Conservation (phyloP, 257 asterid species). For the Ilex asprella region DNA sequence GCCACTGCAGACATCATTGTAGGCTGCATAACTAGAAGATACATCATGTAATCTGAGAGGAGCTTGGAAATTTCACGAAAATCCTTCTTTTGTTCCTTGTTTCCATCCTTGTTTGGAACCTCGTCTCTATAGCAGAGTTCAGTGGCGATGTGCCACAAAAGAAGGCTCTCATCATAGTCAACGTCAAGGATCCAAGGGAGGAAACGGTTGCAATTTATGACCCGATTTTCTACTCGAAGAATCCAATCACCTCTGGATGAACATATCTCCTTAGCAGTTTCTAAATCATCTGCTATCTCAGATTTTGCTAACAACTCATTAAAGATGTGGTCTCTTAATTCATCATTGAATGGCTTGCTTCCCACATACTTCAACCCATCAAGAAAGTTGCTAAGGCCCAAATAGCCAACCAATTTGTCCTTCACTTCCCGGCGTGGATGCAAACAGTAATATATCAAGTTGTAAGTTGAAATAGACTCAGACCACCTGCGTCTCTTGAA, state of each 20-base stretch:
- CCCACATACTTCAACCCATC: conserved; percentile 16
- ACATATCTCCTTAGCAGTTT: conserved; percentile 33
- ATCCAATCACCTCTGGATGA: conserved; percentile 47
- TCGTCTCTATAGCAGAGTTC: conserved; percentile 32
- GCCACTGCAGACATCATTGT: conserved; percentile 46
- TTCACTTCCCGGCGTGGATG: conserved; percentile 12
- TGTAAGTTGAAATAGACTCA: conserved; percentile 25
- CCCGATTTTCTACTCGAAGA: conserved; percentile 14
- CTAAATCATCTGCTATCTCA: conserved; percentile 23
- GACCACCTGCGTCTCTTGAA: conserved; percentile 34
- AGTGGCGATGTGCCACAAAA: conserved; percentile 55
- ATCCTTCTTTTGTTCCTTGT: too few relatives aligned
- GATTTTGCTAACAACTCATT: conserved; percentile 27
- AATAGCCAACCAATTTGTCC: conserved; percentile 11
- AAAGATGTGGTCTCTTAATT: conserved; percentile 31
- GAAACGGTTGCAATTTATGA: conserved; percentile 9
- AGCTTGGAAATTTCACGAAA: conserved; percentile 26
- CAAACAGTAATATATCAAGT: conserved; percentile 27
- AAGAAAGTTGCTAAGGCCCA: conserved; percentile 22
- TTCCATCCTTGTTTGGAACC: too few relatives aligned
- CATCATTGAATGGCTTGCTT: conserved; percentile 2
- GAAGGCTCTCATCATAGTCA: conserved; percentile 47
- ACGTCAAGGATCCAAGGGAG: conserved; percentile 15
- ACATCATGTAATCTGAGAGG: conserved; percentile 51
- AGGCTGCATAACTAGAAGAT: conserved; percentile 48